phyloP scores from a whole-genome alignment of 225 moss, liverwort and hornwort species.

The Antitrichia curtipendula region DNA sequence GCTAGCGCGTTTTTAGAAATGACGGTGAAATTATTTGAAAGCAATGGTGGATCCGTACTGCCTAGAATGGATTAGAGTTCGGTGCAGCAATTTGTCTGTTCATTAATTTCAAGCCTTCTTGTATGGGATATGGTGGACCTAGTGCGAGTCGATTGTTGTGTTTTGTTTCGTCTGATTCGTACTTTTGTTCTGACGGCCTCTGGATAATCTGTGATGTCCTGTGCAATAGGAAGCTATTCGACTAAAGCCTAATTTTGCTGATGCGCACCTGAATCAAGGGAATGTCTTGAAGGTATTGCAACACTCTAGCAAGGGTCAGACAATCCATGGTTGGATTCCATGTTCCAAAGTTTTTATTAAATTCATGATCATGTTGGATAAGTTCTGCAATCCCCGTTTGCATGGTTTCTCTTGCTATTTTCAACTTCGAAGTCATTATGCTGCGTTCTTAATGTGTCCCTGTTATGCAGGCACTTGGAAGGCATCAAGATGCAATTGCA shows the following conservation, averaged over 20 bases:
- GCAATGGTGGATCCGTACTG: background rate
- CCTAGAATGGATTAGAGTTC: background rate
- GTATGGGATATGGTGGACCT: background rate
- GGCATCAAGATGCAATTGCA: conserved; percentile 74
- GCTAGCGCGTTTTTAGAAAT: background rate
- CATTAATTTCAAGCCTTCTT: background rate
- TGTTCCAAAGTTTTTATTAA: background rate
- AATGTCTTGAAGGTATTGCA: conserved; percentile 86
- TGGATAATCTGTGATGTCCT: background rate
- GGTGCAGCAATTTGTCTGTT: background rate
- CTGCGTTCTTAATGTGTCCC: background rate
- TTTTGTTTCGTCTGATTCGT: background rate
- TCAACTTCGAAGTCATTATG: background rate
- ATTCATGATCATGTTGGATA: background rate
- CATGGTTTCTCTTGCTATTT: background rate
- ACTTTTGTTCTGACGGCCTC: background rate
- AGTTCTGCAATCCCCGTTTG: background rate
- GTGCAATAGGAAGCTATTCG: conserved; percentile 82
- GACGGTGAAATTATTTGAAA: background rate
- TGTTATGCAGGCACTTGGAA: conserved; percentile 68
- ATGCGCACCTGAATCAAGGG: conserved; percentile 91
- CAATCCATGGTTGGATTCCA: background rate
- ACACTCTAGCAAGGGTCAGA: background rate
- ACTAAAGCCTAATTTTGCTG: conserved; percentile 88
- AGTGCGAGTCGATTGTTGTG: background rate